Evolutionary conservation across 1,139 yeast genomes (phyloP).

Genomic region (Hansenula anomala): DNA sequence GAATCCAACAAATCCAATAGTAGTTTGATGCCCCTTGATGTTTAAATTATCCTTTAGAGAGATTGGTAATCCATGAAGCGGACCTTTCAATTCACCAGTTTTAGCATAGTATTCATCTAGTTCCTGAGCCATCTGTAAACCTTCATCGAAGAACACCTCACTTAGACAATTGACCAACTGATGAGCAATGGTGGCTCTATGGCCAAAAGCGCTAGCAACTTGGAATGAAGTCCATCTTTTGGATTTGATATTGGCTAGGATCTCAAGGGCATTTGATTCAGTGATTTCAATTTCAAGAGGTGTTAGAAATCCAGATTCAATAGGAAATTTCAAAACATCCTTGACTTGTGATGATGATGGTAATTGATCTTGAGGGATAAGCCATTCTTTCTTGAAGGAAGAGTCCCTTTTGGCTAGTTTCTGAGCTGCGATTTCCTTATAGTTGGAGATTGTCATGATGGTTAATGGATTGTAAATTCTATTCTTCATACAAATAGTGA

Average conservation of each 20-base stretch:
- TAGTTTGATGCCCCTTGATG: constrained; percentile 38
- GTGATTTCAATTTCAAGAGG: constrained; percentile 35
- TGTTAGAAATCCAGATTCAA: constrained; percentile 18
- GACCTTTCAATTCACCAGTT: constrained; percentile 39
- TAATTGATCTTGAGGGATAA: background rate
- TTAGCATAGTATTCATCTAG: constrained; percentile 36
- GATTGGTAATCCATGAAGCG: constrained; percentile 65
- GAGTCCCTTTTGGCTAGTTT: background rate
- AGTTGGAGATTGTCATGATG: background rate
- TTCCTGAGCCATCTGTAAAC: constrained; percentile 36
- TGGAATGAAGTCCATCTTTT: constrained; percentile 32
- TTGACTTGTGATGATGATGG: constrained; percentile 9
- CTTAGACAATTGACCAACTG: constrained; percentile 46
- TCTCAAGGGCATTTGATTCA: constrained; percentile 25
- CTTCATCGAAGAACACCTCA: constrained; percentile 34
- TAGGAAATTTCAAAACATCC: constrained; percentile 23
- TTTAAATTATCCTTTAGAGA: constrained; percentile 53
- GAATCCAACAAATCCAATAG: constrained; percentile 40
- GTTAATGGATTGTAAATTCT: too few relatives aligned
- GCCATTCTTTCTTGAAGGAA: constrained; percentile 10
- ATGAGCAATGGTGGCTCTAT: constrained; percentile 53
- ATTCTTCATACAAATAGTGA: too few relatives aligned
- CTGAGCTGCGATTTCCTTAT: background rate
- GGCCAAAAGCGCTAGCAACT: constrained; percentile 45
- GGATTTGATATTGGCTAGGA: constrained; percentile 25